phyloP scores from a whole-genome alignment of 176 grass and related monocot genomes.

The Cenchrus fungigraminus region DNA sequence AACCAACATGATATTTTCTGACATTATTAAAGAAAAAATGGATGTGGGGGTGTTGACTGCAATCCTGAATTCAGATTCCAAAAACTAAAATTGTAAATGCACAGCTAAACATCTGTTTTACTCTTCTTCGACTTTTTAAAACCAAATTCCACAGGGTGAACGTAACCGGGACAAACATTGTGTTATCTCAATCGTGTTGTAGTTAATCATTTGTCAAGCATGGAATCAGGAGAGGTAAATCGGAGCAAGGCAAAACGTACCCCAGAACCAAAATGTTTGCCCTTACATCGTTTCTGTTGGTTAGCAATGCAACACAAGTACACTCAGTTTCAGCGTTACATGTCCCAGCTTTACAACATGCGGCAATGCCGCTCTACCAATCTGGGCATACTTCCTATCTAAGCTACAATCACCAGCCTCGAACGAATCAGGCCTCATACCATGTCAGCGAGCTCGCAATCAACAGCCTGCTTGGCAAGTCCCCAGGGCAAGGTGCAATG shows the following conservation, averaged over 20 bases:
- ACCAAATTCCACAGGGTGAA: too few species aligned
- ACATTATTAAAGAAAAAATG: too few species aligned
- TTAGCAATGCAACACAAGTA: not conserved
- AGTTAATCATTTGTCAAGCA: not conserved
- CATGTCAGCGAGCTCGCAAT: slow-evolving; percentile 83
- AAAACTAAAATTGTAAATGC: too few species aligned
- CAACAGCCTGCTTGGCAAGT: slow-evolving; percentile 83
- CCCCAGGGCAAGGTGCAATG: slow-evolving; percentile 79
- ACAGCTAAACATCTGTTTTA: too few species aligned
- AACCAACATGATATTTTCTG: too few species aligned
- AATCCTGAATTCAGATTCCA: too few species aligned
- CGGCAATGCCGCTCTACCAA: too few species aligned
- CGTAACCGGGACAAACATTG: not conserved
- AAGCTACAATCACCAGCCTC: slow-evolving; percentile 14
- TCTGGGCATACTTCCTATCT: not conserved
- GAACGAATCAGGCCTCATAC: slow-evolving; percentile 67
- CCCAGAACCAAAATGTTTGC: not conserved
- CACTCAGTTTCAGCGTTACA: not conserved
- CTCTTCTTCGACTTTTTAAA: too few species aligned
- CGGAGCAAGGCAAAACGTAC: not conserved
- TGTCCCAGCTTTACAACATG: slow-evolving; percentile 32
- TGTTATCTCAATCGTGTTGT: not conserved
- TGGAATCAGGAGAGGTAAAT: not conserved
- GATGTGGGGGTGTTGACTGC: too few species aligned
- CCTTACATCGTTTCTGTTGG: not conserved